Evolutionary conservation across 352 stramenopile species (phyloP).

Genomic region (Albugo candida): DNA sequence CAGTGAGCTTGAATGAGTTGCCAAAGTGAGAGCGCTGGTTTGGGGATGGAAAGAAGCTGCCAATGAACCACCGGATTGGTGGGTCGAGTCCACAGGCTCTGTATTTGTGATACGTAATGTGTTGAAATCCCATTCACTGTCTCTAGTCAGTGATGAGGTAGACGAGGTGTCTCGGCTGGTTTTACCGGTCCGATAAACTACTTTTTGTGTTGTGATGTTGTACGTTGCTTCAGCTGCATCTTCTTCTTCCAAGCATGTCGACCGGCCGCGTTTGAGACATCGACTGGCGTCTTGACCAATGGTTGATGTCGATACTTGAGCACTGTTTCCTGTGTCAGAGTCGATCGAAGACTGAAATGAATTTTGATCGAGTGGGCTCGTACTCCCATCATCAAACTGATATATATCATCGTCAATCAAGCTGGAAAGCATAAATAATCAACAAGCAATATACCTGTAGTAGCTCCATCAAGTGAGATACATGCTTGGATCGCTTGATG

Average conservation of each 20-base stretch:
- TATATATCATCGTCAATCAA: background rate
- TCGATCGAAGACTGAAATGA: constrained; percentile 1
- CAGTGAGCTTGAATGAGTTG: constrained; percentile 1
- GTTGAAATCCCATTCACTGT: constrained; percentile 63
- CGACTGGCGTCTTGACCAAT: constrained; percentile 12
- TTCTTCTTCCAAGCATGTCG: background rate
- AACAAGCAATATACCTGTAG: constrained; percentile 15
- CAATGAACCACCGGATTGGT: background rate
- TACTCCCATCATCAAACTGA: background rate
- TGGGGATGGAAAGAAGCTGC: background rate
- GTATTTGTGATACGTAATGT: constrained; percentile 30
- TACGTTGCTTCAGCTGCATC: constrained; percentile 3
- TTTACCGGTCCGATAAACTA: background rate
- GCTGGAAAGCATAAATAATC: background rate
- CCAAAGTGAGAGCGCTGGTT: constrained; percentile 6
- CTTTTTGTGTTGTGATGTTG: constrained; percentile 8
- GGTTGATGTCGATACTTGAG: constrained; percentile 10
- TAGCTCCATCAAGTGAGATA: constrained; percentile 52
- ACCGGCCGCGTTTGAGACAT: constrained; percentile 5
- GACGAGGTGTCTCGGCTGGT: constrained; percentile 21
- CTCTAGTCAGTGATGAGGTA: constrained; percentile 12
- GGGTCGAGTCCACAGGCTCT: background rate
- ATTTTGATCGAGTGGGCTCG: background rate
- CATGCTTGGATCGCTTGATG: constrained; percentile 43
- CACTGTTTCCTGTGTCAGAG: constrained; percentile 7